phyloP scores from a whole-genome alignment of 495 filamentous ascomycete species.

The Tuber aestivum region DNA sequence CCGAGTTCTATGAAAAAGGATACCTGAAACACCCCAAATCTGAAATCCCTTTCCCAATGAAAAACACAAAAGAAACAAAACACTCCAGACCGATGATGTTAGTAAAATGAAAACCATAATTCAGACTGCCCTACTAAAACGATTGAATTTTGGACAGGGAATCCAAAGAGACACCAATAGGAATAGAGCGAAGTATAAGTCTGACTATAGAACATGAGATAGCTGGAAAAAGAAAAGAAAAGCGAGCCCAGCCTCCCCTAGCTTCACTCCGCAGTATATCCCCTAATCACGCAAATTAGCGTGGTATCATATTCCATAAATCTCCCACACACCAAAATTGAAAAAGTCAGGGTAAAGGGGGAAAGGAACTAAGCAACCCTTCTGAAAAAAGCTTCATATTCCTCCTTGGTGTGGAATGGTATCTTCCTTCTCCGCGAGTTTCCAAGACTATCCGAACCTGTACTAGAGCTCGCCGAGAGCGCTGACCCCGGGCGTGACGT shows the following conservation, averaged over 20 bases:
- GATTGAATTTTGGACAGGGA: not conserved
- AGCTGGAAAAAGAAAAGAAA: not conserved
- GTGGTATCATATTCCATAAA: not conserved
- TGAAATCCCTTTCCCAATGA: not conserved
- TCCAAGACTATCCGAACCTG: not conserved
- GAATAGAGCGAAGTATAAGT: not conserved
- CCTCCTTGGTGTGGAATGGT: slow-evolving; percentile 28
- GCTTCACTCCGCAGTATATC: not conserved
- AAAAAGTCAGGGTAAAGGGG: not conserved
- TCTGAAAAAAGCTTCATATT: slow-evolving; percentile 38
- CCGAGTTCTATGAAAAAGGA: not conserved
- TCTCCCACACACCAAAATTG: not conserved
- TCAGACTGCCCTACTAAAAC: not conserved
- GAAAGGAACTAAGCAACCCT: slow-evolving; percentile 21
- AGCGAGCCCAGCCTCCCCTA: not conserved
- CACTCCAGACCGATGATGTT: not conserved
- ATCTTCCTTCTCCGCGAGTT: slow-evolving; percentile 6
- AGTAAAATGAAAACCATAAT: not conserved
- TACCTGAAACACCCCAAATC: not conserved
- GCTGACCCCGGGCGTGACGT: not conserved
- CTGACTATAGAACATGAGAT: not conserved
- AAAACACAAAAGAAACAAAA: not conserved
- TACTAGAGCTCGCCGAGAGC: not conserved
- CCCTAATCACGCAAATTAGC: not conserved
- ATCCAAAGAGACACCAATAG: not conserved